phyloP scores from a whole-genome alignment of 805 yeast species.

The Candida glaebosa region DNA sequence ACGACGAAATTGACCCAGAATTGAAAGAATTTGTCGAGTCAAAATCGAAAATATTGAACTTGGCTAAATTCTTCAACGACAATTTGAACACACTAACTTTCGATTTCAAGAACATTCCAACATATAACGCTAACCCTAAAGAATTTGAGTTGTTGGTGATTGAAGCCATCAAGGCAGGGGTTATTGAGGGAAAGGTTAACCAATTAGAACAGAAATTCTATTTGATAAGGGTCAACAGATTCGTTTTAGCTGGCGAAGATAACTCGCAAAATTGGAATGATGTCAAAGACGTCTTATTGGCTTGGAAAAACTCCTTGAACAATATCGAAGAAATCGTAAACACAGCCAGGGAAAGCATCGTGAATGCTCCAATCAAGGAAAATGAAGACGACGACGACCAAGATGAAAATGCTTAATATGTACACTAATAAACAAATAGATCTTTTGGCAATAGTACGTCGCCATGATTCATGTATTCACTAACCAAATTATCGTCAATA shows the following conservation, averaged over 20 bases:
- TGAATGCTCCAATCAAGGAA: conserved; percentile 14
- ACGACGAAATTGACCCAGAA: conserved; percentile 14
- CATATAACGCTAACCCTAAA: conserved; percentile 21
- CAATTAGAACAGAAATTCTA: conserved; percentile 39
- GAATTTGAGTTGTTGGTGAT: conserved; percentile 40
- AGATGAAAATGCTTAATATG: conserved; percentile 4
- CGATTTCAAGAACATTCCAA: conserved; percentile 36
- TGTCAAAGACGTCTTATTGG: conserved; percentile 30
- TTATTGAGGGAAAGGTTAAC: conserved; percentile 44
- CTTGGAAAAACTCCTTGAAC: conserved; percentile 39
- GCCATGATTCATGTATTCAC: too few species aligned
- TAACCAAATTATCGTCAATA: too few species aligned
- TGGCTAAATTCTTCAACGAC: conserved; percentile 36
- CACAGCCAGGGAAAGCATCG: conserved; percentile 41
- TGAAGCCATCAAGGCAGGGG: conserved; percentile 41
- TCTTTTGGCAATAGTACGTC: neutral
- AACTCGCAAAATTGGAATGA: conserved; percentile 33
- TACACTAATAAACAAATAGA: conserved; percentile 1
- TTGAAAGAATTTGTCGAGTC: conserved; percentile 21
- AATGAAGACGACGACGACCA: conserved; percentile 1
- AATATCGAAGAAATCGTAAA: conserved; percentile 40
- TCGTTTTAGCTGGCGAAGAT: conserved; percentile 36
- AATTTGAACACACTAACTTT: conserved; percentile 11
- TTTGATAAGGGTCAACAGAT: conserved; percentile 39
- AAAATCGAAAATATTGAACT: conserved; percentile 39